Percentiles rank a stretch among this genome's conserved stretches.
phyloP scores from a whole-genome alignment of 202 grass and related monocot genomes.

The Cymbopogon flexuosus region DNA sequence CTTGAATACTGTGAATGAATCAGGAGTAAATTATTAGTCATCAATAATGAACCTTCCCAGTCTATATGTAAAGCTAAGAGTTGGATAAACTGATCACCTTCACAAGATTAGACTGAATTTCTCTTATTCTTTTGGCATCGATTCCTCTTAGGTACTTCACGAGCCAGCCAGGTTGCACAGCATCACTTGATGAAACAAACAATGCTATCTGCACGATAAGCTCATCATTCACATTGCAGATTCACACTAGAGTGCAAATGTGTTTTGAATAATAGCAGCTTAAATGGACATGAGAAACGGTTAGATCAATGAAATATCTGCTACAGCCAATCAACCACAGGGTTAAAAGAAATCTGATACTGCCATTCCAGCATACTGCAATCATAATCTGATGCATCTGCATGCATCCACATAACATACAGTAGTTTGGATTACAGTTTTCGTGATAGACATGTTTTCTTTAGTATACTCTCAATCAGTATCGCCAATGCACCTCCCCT shows the following conservation, averaged over 20 bases:
- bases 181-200: slow-evolving; percentile 86
- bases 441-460: background rate
- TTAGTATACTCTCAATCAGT: background rate
- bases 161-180: slow-evolving; percentile 80
- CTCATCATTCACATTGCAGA: slow-evolving; percentile 1
- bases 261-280: slow-evolving; percentile 9
- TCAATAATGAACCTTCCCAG: background rate
- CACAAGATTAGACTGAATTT: slow-evolving; percentile 64
- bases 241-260: slow-evolving; percentile 13
- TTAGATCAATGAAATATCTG: background rate
- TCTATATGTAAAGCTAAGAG: background rate
- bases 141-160: slow-evolving; percentile 69
- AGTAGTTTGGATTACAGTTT: background rate
- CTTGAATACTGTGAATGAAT: slow-evolving; percentile 56
- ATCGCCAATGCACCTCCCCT: background rate
- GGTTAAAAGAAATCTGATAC: background rate
- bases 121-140: slow-evolving; percentile 43
- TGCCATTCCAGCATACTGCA: background rate
- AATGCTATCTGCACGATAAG: slow-evolving; percentile 60
- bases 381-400: background rate
- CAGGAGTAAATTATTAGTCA: slow-evolving; percentile 26
- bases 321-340: background rate
- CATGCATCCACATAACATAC: background rate
- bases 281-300: background rate
- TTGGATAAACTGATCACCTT: slow-evolving; percentile 46